These are phyloP conservation scores for Penicillium sp. DNA, from an alignment of 2,329 filamentous ascomycete species.

Conservation along the genomic window DNA sequence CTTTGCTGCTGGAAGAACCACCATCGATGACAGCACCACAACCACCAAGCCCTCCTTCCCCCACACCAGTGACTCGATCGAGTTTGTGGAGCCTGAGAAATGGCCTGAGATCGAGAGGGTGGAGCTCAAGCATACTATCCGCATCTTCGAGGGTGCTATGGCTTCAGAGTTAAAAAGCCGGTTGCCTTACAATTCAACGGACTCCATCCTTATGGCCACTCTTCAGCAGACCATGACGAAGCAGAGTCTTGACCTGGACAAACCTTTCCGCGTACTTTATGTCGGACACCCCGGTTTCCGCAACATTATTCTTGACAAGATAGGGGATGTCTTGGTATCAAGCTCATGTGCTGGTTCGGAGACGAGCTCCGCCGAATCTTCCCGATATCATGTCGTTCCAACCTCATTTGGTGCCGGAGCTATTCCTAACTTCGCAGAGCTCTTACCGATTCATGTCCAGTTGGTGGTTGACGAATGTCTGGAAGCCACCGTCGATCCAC, in stretches of 20 bases:
- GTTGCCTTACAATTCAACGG: constrained; percentile 28
- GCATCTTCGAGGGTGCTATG: constrained; percentile 35
- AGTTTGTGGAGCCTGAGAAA: constrained; percentile 44
- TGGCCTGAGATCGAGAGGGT: constrained; percentile 42
- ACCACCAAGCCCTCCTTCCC: constrained; percentile 37
- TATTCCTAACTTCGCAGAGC: constrained; percentile 48
- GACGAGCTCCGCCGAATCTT: constrained; percentile 41
- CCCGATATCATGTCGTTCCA: constrained; percentile 50
- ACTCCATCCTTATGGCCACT: constrained; percentile 39
- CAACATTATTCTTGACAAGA: constrained; percentile 47
- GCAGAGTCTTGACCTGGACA: constrained; percentile 39
- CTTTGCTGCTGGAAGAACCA: constrained; percentile 28
- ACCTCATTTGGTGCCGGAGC: constrained; percentile 48
- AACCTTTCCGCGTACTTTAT: constrained; percentile 48
- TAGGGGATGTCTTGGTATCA: constrained; percentile 49
- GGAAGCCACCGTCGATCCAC: constrained; percentile 31
- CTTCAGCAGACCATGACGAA: constrained; percentile 48
- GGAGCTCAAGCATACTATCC: constrained; percentile 45
- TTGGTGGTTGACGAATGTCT: constrained; percentile 50
- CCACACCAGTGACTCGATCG: constrained; percentile 39
- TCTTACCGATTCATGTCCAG: constrained; percentile 49
- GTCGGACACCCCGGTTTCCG: constrained; percentile 41
- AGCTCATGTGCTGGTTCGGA: constrained; percentile 35
- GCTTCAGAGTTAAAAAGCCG: constrained; percentile 29
- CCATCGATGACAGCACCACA: constrained; percentile 38